Percentiles rank a stretch among this genome's conserved stretches.
phyloP scores from a whole-genome alignment of 805 yeast genomes.

The Barnettozyma pratensis region DNA sequence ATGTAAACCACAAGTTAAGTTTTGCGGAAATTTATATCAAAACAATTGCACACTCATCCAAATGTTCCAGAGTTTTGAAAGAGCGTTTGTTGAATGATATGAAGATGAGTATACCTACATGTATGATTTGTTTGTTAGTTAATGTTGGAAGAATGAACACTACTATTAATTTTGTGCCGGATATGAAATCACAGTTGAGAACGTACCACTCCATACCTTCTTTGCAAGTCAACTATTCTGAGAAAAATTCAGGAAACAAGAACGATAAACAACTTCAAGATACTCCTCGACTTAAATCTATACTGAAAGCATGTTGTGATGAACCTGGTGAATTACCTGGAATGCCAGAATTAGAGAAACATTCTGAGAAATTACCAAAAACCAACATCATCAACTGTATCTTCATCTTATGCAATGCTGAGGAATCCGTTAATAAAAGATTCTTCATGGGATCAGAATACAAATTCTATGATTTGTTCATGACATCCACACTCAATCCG shows the following conservation, averaged over 20 bases:
- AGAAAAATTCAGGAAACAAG: constrained; percentile 24
- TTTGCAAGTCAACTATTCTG: constrained; percentile 60
- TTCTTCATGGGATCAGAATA: constrained; percentile 29
- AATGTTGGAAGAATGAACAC: constrained; percentile 94
- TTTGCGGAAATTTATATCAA: constrained; percentile 81
- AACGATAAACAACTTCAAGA: constrained; percentile 83
- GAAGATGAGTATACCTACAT: constrained; percentile 62
- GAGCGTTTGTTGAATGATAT: constrained; percentile 66
- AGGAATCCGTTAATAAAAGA: constrained; percentile 42
- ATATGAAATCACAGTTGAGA: constrained; percentile 89
- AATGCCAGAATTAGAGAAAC: constrained; percentile 39
- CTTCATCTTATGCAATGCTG: constrained; percentile 65
- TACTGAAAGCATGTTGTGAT: constrained; percentile 83
- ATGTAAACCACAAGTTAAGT: constrained; percentile 45
- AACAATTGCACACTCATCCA: constrained; percentile 75
- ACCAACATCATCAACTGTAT: constrained; percentile 73
- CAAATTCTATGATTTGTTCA: constrained; percentile 69
- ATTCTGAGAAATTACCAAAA: constrained; percentile 31
- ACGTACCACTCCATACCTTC: constrained; percentile 94
- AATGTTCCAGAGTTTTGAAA: constrained; percentile 76
- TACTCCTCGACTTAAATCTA: constrained; percentile 88
- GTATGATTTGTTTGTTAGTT: constrained; percentile 79
- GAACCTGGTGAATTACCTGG: constrained; percentile 46
- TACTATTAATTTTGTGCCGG: constrained; percentile 89
- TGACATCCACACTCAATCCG: constrained; percentile 57